A percentile compares a stretch with the other conserved stretches of the same genome.
These are phyloP conservation scores for Domatiomyces globalis DNA, from an alignment of 2,329 filamentous ascomycete species.

Conservation along the genomic window DNA sequence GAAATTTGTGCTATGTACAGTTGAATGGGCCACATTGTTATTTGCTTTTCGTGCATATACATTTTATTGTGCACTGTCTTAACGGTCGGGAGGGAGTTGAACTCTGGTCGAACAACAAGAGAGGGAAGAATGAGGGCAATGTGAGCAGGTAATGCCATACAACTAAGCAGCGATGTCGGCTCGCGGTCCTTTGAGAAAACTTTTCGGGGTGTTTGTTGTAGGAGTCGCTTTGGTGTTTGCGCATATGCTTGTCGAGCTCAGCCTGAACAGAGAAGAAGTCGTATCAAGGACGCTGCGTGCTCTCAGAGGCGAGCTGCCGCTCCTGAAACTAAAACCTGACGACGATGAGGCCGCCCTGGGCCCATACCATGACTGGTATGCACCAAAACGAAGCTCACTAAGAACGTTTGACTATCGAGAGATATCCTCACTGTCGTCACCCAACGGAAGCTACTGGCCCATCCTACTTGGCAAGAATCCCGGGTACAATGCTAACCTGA, in stretches of 20 bases:
- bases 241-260: not conserved
- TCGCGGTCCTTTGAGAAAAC: not conserved
- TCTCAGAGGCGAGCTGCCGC: not conserved
- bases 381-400: no score
- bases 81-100: no score
- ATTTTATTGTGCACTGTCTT: no score
- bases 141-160: not conserved
- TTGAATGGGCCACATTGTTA: no score
- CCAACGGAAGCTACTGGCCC: slow-evolving; percentile 34
- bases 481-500: slow-evolving; percentile 42
- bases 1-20: no score
- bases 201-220: not conserved
- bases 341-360: not conserved
- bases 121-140: not conserved
- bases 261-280: not conserved
- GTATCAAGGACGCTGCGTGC: not conserved
- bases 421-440: slow-evolving; percentile 34
- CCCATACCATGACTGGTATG: not conserved
- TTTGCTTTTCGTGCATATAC: no score
- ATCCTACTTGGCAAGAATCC: slow-evolving; percentile 32
- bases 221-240: not conserved
- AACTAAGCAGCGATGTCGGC: not conserved
- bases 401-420: slow-evolving; percentile 13
- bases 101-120: not conserved
- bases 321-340: not conserved